Evolutionary conservation across 371 early-diverging fungal species (phyloP).

Genomic region (Rhizomucor pusillus): DNA sequence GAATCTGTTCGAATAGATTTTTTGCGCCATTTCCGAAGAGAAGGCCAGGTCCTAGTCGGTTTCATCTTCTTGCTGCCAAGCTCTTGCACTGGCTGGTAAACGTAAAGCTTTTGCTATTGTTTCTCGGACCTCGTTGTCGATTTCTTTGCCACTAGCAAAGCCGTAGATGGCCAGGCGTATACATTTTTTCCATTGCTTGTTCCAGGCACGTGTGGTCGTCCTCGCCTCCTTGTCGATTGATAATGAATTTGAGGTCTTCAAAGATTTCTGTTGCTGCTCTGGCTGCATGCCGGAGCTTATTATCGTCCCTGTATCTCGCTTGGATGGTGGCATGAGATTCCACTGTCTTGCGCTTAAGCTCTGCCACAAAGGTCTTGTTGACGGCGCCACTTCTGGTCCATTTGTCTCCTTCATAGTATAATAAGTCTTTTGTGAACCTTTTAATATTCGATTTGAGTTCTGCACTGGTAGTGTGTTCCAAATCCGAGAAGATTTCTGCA

Average conservation of each 20-base stretch:
- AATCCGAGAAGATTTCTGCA: neutral
- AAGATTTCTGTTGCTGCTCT: slow-evolving; percentile 9
- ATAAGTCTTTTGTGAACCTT: neutral
- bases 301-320: slow-evolving; percentile 8
- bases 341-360: slow-evolving; percentile 2
- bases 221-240: neutral
- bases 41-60: neutral
- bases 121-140: neutral
- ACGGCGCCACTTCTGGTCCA: slow-evolving; percentile 7
- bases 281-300: slow-evolving; percentile 3
- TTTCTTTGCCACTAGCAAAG: slow-evolving; percentile 10
- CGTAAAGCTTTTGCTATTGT: slow-evolving; percentile 8
- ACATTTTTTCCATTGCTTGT: slow-evolving; percentile 5
- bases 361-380: slow-evolving; percentile 4
- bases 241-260: slow-evolving; percentile 6
- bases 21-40: neutral
- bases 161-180: slow-evolving; percentile 7
- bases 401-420: slow-evolving; percentile 1
- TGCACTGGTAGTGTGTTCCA: neutral
- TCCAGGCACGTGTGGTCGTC: slow-evolving; percentile 1
- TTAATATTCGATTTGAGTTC: slow-evolving; percentile 1
- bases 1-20: too few relatives aligned
- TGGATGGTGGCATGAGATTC: neutral
- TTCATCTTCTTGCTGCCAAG: neutral
- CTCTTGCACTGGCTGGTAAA: slow-evolving; percentile 4